Conservation (phyloP, 352 stramenopile genomes). For the Phytophthora idaei region DNA sequence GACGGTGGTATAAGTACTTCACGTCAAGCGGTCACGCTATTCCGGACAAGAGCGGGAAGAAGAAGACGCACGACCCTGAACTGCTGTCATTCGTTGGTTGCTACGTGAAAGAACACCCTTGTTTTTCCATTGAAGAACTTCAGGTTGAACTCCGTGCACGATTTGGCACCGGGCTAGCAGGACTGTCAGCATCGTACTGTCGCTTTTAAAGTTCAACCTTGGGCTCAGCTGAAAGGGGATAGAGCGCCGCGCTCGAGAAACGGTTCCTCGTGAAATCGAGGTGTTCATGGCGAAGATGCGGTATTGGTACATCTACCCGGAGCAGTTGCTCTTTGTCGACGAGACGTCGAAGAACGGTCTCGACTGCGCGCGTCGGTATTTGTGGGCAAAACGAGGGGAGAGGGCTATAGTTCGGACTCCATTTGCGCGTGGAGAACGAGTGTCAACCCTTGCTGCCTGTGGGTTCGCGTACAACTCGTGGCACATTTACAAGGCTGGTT, state of each 20-base stretch:
- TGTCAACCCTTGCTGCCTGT: neutral
- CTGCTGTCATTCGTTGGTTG: no score
- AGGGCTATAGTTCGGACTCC: neutral
- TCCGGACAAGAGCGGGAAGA: no score
- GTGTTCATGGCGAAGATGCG: conserved; percentile 11
- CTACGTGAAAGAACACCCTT: no score
- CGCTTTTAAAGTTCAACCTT: no score
- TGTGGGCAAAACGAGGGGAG: neutral
- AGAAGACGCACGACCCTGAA: no score
- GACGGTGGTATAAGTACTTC: no score
- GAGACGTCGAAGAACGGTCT: conserved; percentile 25
- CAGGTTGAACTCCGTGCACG: no score
- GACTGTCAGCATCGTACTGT: no score
- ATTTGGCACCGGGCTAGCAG: no score
- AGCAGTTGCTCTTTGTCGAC: conserved; percentile 26
- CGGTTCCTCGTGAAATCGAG: conserved; percentile 16
- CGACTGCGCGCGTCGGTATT: conserved; percentile 9
- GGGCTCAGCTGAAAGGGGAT: conserved; percentile 10
- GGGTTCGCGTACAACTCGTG: neutral
- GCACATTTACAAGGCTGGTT: neutral
- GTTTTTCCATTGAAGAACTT: no score
- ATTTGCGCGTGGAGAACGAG: neutral
- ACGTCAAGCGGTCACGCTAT: no score
- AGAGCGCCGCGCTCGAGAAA: conserved; percentile 9
- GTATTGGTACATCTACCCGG: conserved; percentile 20